Evolutionary conservation across 768 basidiomycete genomes (phyloP), one percentile per base, ranked within the genome.

Genomic region (Postia placenta): DNA sequence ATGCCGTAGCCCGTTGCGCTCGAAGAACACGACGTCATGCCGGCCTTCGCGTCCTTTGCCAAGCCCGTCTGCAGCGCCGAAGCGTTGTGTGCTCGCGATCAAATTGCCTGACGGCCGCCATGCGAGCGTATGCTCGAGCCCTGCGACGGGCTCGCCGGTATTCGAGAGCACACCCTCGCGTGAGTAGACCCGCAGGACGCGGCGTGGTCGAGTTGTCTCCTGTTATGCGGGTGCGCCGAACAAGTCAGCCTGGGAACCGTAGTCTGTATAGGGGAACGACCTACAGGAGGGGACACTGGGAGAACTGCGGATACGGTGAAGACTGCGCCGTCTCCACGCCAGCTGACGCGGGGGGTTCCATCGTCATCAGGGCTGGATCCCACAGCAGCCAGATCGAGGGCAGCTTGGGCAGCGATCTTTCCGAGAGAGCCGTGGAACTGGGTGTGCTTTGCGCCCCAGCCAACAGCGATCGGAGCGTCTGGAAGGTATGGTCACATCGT

Each of bases 361-460:
- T 92, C 84, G 56, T 97, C 92, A 52, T 83, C 80, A 2, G 83
- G 82, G 55, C 80, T 83, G 6, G 73, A 68, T 19, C 77, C 75
- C 17, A 78, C 69, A 26, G 67, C 60, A 28, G 67, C 57, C 14
- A 67, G 56, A 11, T 64, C 53, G 4, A 75, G 68, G 23, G 53
- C 55, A 23, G 76, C 73, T 53, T 80, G 77, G 0, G 91, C 89
- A 20, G 87, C 87, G 1, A 78, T 69, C 64, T 97, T 97, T 15
- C 96, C 95, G 3, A 92, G 72, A 0, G 93, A 95, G 9, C 96
- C 96, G 57, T 97, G 93, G 63, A 99, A 99, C 60, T 99, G 96
- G 0, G 96, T 98, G 63, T 88, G 78, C 61, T 94, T 95, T 1
- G 89, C 88, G 35, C 96, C 96, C 96, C 96, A 99, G 14, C 96